Percentiles rank a stretch among this genome's conserved stretches.
phyloP scores from a whole-genome alignment of 441 rosid genomes.

The Daphne laureola region DNA sequence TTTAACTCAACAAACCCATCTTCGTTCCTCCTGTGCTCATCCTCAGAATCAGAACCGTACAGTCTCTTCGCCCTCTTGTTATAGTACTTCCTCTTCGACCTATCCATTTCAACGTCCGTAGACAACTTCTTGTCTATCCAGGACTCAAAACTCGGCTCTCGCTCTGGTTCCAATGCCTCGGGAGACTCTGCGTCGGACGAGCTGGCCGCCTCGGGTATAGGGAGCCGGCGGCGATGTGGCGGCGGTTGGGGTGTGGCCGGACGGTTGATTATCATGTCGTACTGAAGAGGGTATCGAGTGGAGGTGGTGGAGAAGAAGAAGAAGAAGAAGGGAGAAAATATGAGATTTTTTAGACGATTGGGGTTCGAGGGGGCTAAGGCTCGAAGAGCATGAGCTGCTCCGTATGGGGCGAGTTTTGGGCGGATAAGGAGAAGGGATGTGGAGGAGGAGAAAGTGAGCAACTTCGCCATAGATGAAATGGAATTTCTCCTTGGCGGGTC shows the following conservation, averaged over 20 bases:
- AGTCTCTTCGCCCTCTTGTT: slow-evolving; percentile 72
- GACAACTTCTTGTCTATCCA: slow-evolving; percentile 78
- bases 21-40: slow-evolving; percentile 41
- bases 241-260: slow-evolving; percentile 44
- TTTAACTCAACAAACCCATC: slow-evolving; percentile 77
- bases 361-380: slow-evolving; percentile 23
- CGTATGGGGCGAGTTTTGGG: slow-evolving; percentile 20
- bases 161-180: slow-evolving; percentile 21
- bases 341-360: slow-evolving; percentile 9
- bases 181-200: slow-evolving; percentile 26
- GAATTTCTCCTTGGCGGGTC: not conserved
- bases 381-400: slow-evolving; percentile 9
- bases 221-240: slow-evolving; percentile 32
- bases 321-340: slow-evolving; percentile 21
- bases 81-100: slow-evolving; percentile 82
- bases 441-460: slow-evolving; percentile 16
- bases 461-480: slow-evolving; percentile 21
- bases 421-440: slow-evolving; percentile 23
- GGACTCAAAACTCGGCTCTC: slow-evolving; percentile 47
- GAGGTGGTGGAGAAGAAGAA: slow-evolving; percentile 43
- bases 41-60: slow-evolving; percentile 87
- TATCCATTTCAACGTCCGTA: slow-evolving; percentile 53
- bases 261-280: slow-evolving; percentile 69
- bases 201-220: slow-evolving; percentile 18
- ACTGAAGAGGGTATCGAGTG: slow-evolving; percentile 78